Conservation (phyloP, 1,284 basidiomycete genomes). For the Mrakiaceae sp. region DNA sequence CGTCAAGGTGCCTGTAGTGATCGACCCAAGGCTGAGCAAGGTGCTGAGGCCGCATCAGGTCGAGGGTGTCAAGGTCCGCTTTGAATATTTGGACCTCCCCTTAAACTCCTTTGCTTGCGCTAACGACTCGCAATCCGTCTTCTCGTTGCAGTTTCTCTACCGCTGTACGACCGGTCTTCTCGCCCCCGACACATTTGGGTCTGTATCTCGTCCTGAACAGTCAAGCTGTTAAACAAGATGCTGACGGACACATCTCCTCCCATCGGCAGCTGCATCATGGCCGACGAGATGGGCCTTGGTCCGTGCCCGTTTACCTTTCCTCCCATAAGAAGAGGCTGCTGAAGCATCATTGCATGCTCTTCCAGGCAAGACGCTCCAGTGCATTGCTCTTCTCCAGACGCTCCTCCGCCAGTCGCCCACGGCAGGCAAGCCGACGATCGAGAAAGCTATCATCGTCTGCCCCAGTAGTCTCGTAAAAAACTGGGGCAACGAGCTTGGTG, state of each 20-base stretch:
- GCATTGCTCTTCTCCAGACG: slow-evolving; percentile 93
- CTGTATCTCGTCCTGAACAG: slow-evolving; percentile 8
- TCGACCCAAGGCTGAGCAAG: slow-evolving; percentile 77
- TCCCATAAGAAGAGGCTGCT: background rate
- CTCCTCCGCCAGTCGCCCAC: slow-evolving; percentile 92
- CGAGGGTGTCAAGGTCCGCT: slow-evolving; percentile 83
- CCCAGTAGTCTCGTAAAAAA: slow-evolving; percentile 94
- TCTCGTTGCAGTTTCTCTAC: slow-evolving; percentile 68
- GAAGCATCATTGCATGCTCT: background rate
- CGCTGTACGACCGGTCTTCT: slow-evolving; percentile 88
- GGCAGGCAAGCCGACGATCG: slow-evolving; percentile 73
- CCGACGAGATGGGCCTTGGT: slow-evolving; percentile 97
- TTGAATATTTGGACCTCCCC: background rate
- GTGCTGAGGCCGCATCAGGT: slow-evolving; percentile 94
- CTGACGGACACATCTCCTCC: too few species aligned
- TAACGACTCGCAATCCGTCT: background rate
- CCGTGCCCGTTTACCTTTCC: slow-evolving; percentile 18
- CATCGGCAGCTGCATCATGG: slow-evolving; percentile 69
- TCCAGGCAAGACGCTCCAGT: slow-evolving; percentile 75
- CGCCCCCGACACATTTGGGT: slow-evolving; percentile 79
- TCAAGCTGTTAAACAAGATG: too few species aligned
- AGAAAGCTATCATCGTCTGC: slow-evolving; percentile 97
- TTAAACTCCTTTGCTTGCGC: slow-evolving; percentile 1
- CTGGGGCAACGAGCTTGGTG: slow-evolving; percentile 94
- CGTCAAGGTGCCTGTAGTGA: slow-evolving; percentile 88